phyloP scores from a whole-genome alignment of 2,329 filamentous ascomycete genomes.

The Venturiaceae sp. region DNA sequence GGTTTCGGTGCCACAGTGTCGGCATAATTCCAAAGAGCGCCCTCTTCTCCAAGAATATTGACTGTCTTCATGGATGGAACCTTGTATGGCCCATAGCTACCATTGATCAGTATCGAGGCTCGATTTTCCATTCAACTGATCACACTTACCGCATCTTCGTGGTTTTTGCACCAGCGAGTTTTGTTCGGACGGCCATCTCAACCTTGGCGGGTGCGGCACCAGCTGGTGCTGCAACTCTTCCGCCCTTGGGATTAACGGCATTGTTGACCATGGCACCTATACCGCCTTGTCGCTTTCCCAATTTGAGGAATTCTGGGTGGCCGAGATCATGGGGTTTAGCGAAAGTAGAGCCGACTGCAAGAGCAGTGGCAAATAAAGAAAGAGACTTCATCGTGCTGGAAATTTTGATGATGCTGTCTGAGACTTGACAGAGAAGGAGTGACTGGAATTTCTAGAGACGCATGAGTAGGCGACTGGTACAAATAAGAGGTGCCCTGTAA shows the following conservation, averaged over 20 bases:
- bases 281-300: not conserved
- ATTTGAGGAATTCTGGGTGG: not conserved
- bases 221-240: not conserved
- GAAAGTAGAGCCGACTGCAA: not conserved
- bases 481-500: not conserved
- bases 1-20: slow-evolving; percentile 1
- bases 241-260: not conserved
- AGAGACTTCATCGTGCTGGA: not conserved
- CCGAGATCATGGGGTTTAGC: not conserved
- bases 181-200: not conserved
- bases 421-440: not conserved
- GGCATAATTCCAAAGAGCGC: slow-evolving; percentile 7
- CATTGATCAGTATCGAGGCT: not conserved
- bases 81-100: slow-evolving; percentile 8
- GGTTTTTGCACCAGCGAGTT: not conserved
- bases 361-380: not conserved
- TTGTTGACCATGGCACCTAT: not conserved
- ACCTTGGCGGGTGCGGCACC: not conserved
- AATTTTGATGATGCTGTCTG: not conserved
- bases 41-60: slow-evolving; percentile 3
- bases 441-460: not conserved
- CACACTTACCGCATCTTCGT: not conserved
- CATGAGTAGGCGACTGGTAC: not conserved
- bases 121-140: not conserved
- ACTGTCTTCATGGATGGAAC: slow-evolving; percentile 1